A percentile compares a stretch with the other conserved stretches of the same genome.
These are phyloP conservation scores for Penicillium sp. DNA, from an alignment of 2,329 filamentous ascomycete species.

Conservation along the genomic window DNA sequence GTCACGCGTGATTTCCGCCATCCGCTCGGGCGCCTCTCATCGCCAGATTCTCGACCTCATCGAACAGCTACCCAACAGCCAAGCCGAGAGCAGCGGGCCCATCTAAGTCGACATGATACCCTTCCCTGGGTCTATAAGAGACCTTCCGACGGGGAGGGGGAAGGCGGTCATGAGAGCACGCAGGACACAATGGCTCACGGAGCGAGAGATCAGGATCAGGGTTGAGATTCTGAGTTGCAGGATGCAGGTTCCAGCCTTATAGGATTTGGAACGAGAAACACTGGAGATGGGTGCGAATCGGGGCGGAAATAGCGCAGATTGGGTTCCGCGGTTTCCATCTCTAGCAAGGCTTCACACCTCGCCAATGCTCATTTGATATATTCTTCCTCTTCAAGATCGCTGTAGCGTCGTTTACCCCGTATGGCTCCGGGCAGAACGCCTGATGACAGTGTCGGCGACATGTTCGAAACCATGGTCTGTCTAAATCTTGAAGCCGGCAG, in stretches of 20 bases:
- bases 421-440: background rate
- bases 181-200: background rate
- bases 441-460: background rate
- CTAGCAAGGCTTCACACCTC: background rate
- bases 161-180: background rate
- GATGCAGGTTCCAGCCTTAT: background rate
- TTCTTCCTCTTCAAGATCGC: background rate
- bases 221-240: background rate
- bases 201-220: background rate
- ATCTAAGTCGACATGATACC: background rate
- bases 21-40: constrained; percentile 28
- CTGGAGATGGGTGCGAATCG: background rate
- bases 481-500: background rate
- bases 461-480: background rate
- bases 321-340: background rate
- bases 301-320: background rate
- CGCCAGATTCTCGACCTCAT: constrained; percentile 13
- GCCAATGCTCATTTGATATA: background rate
- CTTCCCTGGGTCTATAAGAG: background rate
- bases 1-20: constrained; percentile 21
- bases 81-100: background rate
- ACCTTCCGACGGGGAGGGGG: background rate
- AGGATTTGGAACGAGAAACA: background rate
- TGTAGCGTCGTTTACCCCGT: background rate
- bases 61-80: constrained; percentile 1